Evolutionary conservation across 306 rosid species (phyloP).

Genomic region (Bauhinia variegata): DNA sequence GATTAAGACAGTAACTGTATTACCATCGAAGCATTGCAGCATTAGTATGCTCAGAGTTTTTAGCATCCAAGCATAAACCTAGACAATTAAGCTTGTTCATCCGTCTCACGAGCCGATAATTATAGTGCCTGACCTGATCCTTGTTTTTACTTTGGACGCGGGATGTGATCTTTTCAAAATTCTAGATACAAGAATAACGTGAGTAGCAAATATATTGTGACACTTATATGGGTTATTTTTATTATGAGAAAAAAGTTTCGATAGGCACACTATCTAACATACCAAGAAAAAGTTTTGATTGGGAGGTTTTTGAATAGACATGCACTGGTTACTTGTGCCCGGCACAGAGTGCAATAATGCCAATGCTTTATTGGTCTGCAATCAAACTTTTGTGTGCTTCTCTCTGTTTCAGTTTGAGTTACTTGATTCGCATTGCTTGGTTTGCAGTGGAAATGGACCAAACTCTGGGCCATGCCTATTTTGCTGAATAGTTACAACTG

Average conservation of each 20-base stretch:
- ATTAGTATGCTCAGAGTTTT: constrained; percentile 63
- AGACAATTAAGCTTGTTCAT: constrained; percentile 71
- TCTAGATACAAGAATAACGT: constrained; percentile 39
- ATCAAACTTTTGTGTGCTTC: constrained; percentile 10
- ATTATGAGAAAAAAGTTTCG: neutral
- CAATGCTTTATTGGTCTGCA: neutral
- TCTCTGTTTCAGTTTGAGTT: constrained; percentile 18
- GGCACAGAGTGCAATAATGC: neutral
- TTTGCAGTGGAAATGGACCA: constrained; percentile 38
- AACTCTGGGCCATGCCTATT: constrained; percentile 28
- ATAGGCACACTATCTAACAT: neutral
- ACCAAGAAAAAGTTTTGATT: neutral
- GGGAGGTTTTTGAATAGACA: neutral
- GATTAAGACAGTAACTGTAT: neutral
- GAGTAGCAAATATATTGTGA: constrained; percentile 13
- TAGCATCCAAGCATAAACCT: constrained; percentile 59
- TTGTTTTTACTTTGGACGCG: constrained; percentile 72
- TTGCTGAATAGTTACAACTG: neutral
- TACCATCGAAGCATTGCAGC: constrained; percentile 78
- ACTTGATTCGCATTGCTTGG: neutral
- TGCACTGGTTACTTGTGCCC: constrained; percentile 7
- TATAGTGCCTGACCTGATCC: constrained; percentile 77
- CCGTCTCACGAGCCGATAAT: constrained; percentile 71
- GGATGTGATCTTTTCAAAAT: constrained; percentile 66
- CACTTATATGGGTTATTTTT: neutral